Evolutionary conservation across 148 eudicot genomes (phyloP).

Genomic region (Vaccinium vitisidaea): DNA sequence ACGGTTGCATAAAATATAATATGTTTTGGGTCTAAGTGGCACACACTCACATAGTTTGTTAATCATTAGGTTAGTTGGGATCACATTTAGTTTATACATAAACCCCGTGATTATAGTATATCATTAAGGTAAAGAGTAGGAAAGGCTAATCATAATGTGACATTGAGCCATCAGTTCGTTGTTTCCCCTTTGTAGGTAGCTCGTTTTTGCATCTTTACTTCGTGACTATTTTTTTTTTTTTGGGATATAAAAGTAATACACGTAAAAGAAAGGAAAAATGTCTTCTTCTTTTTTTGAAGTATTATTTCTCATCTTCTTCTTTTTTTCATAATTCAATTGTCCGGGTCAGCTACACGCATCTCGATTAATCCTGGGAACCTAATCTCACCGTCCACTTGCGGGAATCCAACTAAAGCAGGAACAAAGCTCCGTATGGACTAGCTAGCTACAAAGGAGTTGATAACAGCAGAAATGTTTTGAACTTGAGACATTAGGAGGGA

Average conservation of each 20-base stretch:
- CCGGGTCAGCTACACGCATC: too few species aligned
- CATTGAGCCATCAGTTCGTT: neutral
- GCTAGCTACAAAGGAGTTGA: too few species aligned
- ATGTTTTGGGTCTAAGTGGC: neutral
- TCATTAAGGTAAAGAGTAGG: neutral
- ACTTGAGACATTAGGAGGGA: too few species aligned
- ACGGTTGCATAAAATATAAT: neutral
- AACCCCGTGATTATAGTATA: neutral
- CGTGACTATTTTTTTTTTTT: neutral
- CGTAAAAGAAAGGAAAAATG: neutral
- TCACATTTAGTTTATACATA: neutral
- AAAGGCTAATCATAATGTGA: conserved; percentile 18
- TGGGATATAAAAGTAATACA: neutral
- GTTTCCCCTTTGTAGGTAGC: neutral
- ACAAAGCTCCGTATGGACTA: too few species aligned
- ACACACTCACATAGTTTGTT: neutral
- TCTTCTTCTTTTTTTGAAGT: neutral
- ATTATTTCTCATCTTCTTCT: neutral
- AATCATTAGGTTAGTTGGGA: neutral
- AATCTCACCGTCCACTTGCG: too few species aligned
- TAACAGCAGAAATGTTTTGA: too few species aligned
- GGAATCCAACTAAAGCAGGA: too few species aligned
- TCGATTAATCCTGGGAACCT: too few species aligned
- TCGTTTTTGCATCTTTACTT: neutral
- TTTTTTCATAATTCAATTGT: too few species aligned